phyloP scores from a whole-genome alignment of 805 yeast species.

The Kazachstania kunashirensis region DNA sequence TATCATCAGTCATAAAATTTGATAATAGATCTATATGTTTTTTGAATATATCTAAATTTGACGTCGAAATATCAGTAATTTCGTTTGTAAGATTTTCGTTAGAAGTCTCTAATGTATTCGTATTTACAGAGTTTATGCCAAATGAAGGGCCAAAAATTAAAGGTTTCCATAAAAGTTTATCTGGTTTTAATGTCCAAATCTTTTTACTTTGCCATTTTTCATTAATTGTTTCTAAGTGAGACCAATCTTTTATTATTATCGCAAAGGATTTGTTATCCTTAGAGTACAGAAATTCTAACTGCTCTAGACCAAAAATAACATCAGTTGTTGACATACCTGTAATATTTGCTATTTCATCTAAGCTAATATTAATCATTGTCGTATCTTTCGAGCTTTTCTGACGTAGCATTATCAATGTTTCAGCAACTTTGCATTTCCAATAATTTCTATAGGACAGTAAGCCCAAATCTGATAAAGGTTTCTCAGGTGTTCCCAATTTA shows the following conservation, averaged over 20 bases:
- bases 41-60: slow-evolving; percentile 28
- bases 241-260: slow-evolving; percentile 29
- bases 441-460: slow-evolving; percentile 74
- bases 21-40: slow-evolving; percentile 45
- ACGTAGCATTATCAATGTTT: slow-evolving; percentile 17
- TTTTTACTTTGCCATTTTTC: slow-evolving; percentile 45
- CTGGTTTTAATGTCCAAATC: slow-evolving; percentile 43
- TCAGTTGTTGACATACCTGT: slow-evolving; percentile 88
- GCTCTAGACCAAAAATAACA: slow-evolving; percentile 78
- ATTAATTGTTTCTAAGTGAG: slow-evolving; percentile 31
- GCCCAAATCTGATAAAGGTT: slow-evolving; percentile 92
- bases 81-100: no score
- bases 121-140: slow-evolving; percentile 51
- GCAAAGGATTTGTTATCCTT: slow-evolving; percentile 40
- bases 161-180: slow-evolving; percentile 66
- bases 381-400: background rate
- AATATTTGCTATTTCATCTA: slow-evolving; percentile 50
- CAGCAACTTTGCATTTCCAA: slow-evolving; percentile 67
- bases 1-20: slow-evolving; percentile 58
- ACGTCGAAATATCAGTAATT: no score
- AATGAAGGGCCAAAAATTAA: slow-evolving; percentile 79
- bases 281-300: slow-evolving; percentile 44
- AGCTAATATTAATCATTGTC: slow-evolving; percentile 31
- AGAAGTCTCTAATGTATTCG: slow-evolving; percentile 3
- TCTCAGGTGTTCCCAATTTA: slow-evolving; percentile 87